Percentiles rank a stretch among this genome's conserved stretches.
phyloP scores from a whole-genome alignment of 352 stramenopile genomes.

The Blastocystis sp. region DNA sequence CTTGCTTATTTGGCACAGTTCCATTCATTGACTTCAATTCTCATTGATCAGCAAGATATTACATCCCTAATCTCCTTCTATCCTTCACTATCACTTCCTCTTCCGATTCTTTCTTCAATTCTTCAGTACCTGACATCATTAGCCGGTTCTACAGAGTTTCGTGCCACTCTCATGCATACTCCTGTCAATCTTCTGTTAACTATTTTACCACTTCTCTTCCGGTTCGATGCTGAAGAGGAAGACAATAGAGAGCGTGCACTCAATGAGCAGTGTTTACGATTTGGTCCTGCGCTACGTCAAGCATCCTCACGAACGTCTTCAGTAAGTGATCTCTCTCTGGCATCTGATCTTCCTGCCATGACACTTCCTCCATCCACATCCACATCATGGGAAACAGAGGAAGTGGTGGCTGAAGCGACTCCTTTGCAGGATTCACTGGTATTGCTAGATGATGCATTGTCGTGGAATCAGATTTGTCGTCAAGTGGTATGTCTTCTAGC shows the following conservation, averaged over 20 bases:
- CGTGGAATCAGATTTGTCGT: background rate
- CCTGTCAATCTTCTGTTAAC: constrained; percentile 10
- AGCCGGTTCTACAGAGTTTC: background rate
- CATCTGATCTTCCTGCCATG: background rate
- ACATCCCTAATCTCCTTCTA: background rate
- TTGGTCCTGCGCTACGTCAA: background rate
- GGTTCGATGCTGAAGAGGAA: constrained; percentile 10
- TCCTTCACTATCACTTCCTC: background rate
- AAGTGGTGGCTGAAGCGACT: background rate
- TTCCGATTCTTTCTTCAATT: background rate
- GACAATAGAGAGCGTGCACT: background rate
- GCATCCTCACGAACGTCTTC: constrained; percentile 1
- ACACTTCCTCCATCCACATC: background rate
- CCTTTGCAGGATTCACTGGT: background rate
- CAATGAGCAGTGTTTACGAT: constrained; percentile 43
- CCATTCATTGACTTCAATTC: background rate
- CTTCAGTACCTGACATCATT: constrained; percentile 21
- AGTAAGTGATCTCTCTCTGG: background rate
- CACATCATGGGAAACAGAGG: background rate
- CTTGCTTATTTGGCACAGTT: background rate
- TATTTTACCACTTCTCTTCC: constrained; percentile 45
- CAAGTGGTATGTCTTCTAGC: background rate
- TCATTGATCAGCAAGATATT: background rate
- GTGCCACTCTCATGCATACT: background rate
- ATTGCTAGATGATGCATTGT: background rate